Percentiles rank a stretch among this genome's conserved stretches.
These are phyloP conservation scores for Ramularia endophylla DNA, from an alignment of 2,329 filamentous ascomycete species.

Conservation along the genomic window DNA sequence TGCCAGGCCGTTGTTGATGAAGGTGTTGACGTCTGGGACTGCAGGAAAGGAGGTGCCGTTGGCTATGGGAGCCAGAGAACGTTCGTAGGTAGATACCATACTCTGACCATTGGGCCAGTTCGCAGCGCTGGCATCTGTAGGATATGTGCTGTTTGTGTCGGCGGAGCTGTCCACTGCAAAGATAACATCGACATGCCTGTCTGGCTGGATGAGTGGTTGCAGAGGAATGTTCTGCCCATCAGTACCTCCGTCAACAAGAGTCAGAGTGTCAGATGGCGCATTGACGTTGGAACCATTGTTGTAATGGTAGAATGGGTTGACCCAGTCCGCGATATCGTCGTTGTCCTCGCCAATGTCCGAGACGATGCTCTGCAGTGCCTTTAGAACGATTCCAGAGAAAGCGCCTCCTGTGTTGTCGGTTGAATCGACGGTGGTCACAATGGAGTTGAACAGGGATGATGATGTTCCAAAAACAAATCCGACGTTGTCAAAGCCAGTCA, in stretches of 20 bases:
- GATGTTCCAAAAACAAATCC: slow-evolving; percentile 84
- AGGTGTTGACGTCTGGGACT: slow-evolving; percentile 68
- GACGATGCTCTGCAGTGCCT: slow-evolving; percentile 50
- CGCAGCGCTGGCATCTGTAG: slow-evolving; percentile 31
- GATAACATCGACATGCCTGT: slow-evolving; percentile 69
- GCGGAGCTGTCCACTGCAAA: slow-evolving; percentile 75
- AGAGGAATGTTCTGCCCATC: slow-evolving; percentile 75
- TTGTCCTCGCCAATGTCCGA: slow-evolving; percentile 50
- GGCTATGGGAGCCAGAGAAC: slow-evolving; percentile 52
- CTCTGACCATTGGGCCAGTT: slow-evolving; percentile 74
- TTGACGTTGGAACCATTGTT: slow-evolving; percentile 55
- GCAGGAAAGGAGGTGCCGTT: slow-evolving; percentile 68
- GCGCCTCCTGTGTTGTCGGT: slow-evolving; percentile 37
- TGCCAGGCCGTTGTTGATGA: slow-evolving; percentile 72
- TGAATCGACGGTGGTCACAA: slow-evolving; percentile 60
- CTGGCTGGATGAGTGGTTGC: slow-evolving; percentile 68
- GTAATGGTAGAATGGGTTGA: slow-evolving; percentile 70
- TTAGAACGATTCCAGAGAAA: slow-evolving; percentile 40
- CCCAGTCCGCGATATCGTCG: slow-evolving; percentile 70
- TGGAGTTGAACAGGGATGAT: slow-evolving; percentile 76
- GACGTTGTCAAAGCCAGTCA: slow-evolving; percentile 74
- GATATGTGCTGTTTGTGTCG: slow-evolving; percentile 49
- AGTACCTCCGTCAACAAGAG: slow-evolving; percentile 71
- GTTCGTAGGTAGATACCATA: slow-evolving; percentile 67
- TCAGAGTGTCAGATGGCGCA: slow-evolving; percentile 50